These are phyloP conservation scores for Penicillium olsonii DNA, from an alignment of 2,329 filamentous ascomycete species.

Conservation along the genomic window DNA sequence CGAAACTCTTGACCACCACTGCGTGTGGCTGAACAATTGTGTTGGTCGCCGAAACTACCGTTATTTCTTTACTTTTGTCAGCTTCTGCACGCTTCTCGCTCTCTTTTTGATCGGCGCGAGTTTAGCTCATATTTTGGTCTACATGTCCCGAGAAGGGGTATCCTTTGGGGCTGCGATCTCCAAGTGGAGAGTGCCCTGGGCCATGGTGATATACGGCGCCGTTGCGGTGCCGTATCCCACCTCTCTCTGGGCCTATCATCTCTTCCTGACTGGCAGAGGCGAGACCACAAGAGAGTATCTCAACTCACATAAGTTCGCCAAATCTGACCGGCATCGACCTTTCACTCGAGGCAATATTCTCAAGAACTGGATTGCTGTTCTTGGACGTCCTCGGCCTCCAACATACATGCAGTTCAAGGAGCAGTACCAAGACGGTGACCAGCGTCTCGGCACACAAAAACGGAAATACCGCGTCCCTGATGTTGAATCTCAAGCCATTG, in stretches of 20 bases:
- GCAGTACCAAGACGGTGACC: slow-evolving; percentile 75
- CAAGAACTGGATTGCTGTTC: slow-evolving; percentile 78
- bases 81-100: slow-evolving; percentile 72
- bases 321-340: slow-evolving; percentile 85
- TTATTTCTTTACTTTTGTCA: slow-evolving; percentile 93
- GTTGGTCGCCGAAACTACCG: slow-evolving; percentile 96
- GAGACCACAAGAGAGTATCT: slow-evolving; percentile 97
- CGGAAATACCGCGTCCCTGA: slow-evolving; percentile 54
- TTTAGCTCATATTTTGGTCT: slow-evolving; percentile 77
- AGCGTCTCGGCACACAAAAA: slow-evolving; percentile 69
- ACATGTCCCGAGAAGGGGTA: slow-evolving; percentile 63
- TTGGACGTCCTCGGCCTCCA: slow-evolving; percentile 80
- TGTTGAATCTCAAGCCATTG: slow-evolving; percentile 60
- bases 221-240: slow-evolving; percentile 77
- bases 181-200: slow-evolving; percentile 77
- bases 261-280: slow-evolving; percentile 86
- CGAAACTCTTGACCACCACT: slow-evolving; percentile 97
- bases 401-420: slow-evolving; percentile 88
- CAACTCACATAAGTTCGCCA: slow-evolving; percentile 92
- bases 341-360: slow-evolving; percentile 77
- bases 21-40: slow-evolving; percentile 98
- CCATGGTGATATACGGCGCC: slow-evolving; percentile 81
- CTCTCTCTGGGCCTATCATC: slow-evolving; percentile 81
- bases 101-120: slow-evolving; percentile 75
- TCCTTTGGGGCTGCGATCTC: slow-evolving; percentile 69